A percentile compares a stretch with the other conserved stretches of the same genome.
These are phyloP conservation scores for Aspergillus saccharolyticus DNA, from an alignment of 495 filamentous ascomycete species.

Conservation along the genomic window DNA sequence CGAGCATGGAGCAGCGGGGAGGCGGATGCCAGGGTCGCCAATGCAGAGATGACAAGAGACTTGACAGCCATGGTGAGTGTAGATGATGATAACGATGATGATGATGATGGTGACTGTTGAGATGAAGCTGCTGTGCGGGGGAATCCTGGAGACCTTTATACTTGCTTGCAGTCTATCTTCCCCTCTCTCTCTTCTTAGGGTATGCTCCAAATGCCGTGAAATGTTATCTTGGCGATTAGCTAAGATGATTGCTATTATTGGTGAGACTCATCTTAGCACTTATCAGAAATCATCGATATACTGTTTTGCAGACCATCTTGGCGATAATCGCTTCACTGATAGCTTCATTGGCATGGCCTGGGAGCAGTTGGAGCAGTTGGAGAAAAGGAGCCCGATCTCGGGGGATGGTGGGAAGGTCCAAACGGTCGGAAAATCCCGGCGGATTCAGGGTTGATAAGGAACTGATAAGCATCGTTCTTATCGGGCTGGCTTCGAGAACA, in stretches of 20 bases:
- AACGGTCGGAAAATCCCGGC: too few species aligned
- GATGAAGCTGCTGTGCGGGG: background rate
- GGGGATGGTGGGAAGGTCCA: too few species aligned
- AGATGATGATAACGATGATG: constrained; percentile 19
- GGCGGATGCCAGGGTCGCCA: constrained; percentile 23
- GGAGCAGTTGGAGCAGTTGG: background rate
- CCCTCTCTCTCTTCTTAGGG: too few species aligned
- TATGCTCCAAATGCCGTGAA: too few species aligned
- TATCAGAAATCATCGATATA: too few species aligned
- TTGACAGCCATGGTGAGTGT: constrained; percentile 11
- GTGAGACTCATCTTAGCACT: background rate
- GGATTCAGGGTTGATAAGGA: too few species aligned
- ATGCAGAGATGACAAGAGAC: constrained; percentile 14
- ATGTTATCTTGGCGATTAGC: too few species aligned
- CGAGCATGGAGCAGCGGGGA: constrained; percentile 25
- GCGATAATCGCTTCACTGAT: background rate
- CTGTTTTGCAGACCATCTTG: too few species aligned
- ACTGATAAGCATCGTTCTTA: too few species aligned
- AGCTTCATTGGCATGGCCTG: background rate
- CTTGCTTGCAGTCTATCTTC: background rate
- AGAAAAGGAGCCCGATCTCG: background rate
- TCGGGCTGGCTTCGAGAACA: too few species aligned
- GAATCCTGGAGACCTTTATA: too few species aligned
- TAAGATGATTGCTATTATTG: too few species aligned
- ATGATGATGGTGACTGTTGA: background rate